Evolutionary conservation across 169 alveolate species (phyloP), one percentile per base, ranked within the genome.

Genomic region (Plasmodium fragile): DNA sequence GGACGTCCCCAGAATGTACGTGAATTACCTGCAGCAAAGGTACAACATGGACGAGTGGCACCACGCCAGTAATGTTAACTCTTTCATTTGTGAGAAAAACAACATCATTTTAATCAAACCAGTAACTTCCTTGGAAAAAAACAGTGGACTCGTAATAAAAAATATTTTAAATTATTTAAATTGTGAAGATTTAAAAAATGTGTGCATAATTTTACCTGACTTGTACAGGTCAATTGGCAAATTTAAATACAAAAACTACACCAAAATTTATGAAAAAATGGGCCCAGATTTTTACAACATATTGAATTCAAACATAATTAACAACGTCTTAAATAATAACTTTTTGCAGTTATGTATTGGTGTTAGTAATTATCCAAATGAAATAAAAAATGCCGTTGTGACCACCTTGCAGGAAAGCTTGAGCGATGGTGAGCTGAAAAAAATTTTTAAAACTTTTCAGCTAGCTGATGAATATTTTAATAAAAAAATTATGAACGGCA

Each of bases 381-480:
- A 89, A 39, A 18, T 28, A 25, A 41, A 22, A 32, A n/a, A 18
- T n/a, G 30, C 69, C 32, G 52, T 78, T 16, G 55, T 28, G 11
- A 30, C 65, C 11, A 39, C 70, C 18, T 89, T 89, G 79, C 55
- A 59, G 53, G 91, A 89, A 55, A 7, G 41, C 36, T 43, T 89
- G 69, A 79, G 28, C 36, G 90, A 89, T 39, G 53, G 70, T n/a
- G 94, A 89, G 82, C 39, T 78, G 69, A 53, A 89, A 65, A 65
- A 55, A 25, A 30, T 89, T 18, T 78, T 39, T 25, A 89, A 89
- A 78, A 59, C 85, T 28, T 89, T 89, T 72, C 73, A 89, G 30
- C 49, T 89, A 36, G 94, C 94, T 65, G 90, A 89, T 32, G 94
- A 89, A 79, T 80, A 89, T 89, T 89, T 89, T 78, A 39, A 72